Conservation (phyloP, 805 yeast genomes). For the Alloascoidea hylecoeti region DNA sequence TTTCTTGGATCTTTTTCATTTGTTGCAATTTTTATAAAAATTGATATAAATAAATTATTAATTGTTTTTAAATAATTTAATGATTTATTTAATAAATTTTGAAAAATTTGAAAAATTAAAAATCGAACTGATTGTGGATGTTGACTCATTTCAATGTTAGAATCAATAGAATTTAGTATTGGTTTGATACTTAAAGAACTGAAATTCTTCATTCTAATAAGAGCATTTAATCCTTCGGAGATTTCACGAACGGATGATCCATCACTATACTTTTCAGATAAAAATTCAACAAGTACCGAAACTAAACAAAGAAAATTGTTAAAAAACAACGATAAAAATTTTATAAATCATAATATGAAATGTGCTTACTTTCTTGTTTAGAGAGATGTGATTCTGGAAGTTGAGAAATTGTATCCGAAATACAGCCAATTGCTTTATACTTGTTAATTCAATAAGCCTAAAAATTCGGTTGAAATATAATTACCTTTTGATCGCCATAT, state of each 20-base stretch:
- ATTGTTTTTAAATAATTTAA: slow-evolving; percentile 8
- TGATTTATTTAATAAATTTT: slow-evolving; percentile 6
- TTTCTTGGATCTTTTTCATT: slow-evolving; percentile 96
- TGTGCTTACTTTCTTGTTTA: slow-evolving; percentile 18
- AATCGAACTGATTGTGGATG: slow-evolving; percentile 27
- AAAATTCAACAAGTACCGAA: slow-evolving; percentile 29
- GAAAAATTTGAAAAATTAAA: slow-evolving; percentile 37
- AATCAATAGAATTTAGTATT: slow-evolving; percentile 17
- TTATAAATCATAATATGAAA: too few relatives aligned
- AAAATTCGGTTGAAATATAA: neutral
- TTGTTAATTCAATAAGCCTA: neutral
- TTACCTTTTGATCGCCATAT: slow-evolving; percentile 27
- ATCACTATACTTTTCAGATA: slow-evolving; percentile 56
- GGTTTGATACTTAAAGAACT: slow-evolving; percentile 13
- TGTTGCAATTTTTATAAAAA: slow-evolving; percentile 54
- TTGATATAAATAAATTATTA: slow-evolving; percentile 30
- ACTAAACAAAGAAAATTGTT: too few relatives aligned
- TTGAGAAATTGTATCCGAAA: slow-evolving; percentile 22
- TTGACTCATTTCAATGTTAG: slow-evolving; percentile 15
- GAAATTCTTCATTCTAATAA: slow-evolving; percentile 39
- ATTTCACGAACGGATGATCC: slow-evolving; percentile 35
- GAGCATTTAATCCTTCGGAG: slow-evolving; percentile 34
- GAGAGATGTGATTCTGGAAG: slow-evolving; percentile 17
- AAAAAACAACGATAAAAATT: too few relatives aligned
- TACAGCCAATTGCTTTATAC: slow-evolving; percentile 23